Evolutionary conservation across 345 rosid genomes (phyloP).

Genomic region (Eucalyptus erythrocorys): DNA sequence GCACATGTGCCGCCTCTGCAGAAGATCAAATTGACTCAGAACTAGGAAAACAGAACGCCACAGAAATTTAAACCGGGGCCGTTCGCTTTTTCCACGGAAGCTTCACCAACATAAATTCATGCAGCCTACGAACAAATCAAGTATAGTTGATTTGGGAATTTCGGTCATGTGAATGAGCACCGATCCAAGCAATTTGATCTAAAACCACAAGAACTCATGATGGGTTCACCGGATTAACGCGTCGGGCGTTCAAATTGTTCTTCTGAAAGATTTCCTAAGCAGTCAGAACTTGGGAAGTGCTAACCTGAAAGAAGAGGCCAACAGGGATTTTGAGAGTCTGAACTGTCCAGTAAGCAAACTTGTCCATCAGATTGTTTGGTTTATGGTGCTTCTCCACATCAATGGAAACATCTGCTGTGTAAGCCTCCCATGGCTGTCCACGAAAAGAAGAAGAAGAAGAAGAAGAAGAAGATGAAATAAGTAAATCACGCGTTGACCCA

Average conservation of each 20-base stretch:
- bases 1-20: slow-evolving; percentile 54
- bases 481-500: neutral
- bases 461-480: neutral
- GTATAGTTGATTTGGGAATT: neutral
- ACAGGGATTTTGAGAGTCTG: slow-evolving; percentile 40
- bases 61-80: neutral
- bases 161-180: neutral
- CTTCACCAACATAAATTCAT: neutral
- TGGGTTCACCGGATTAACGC: neutral
- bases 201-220: neutral
- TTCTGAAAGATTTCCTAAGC: neutral
- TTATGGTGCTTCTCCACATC: slow-evolving; percentile 45
- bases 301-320: slow-evolving; percentile 25
- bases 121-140: neutral
- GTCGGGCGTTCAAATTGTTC: neutral
- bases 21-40: neutral
- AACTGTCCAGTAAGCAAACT: slow-evolving; percentile 51
- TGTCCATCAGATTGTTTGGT: slow-evolving; percentile 33
- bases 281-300: neutral
- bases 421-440: slow-evolving; percentile 50
- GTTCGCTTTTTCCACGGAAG: neutral
- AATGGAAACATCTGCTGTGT: slow-evolving; percentile 40
- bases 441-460: neutral
- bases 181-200: neutral
- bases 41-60: neutral